A percentile compares a stretch with the other conserved stretches of the same genome.
phyloP scores from a whole-genome alignment of 257 asterid species.

The Linaria vulgaris region DNA sequence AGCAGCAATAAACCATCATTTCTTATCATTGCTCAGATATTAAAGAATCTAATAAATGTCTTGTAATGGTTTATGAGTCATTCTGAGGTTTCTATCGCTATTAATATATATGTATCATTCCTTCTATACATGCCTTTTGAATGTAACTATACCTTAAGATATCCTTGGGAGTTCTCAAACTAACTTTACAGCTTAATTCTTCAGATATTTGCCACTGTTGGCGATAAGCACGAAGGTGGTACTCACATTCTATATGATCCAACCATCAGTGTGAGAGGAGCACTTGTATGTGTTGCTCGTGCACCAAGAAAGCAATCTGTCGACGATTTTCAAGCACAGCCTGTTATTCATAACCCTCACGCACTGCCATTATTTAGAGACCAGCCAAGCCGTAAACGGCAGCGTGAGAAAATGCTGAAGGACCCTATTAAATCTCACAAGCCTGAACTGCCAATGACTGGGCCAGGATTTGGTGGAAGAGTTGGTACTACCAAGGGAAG shows the following conservation, averaged over 20 bases:
- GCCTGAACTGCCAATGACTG: constrained; percentile 90
- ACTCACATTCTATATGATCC: constrained; percentile 92
- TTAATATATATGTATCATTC: background rate
- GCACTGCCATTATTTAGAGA: constrained; percentile 95
- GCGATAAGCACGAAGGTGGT: constrained; percentile 88
- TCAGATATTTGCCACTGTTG: constrained; percentile 79
- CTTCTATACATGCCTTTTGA: background rate
- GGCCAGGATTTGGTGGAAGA: constrained; percentile 97
- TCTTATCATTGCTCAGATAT: constrained; percentile 2
- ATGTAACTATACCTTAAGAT: background rate
- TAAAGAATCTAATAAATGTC: constrained; percentile 8
- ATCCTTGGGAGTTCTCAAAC: background rate
- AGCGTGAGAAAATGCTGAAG: constrained; percentile 83
- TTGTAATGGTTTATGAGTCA: background rate
- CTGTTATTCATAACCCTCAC: constrained; percentile 97
- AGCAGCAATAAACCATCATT: background rate
- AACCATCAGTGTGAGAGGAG: constrained; percentile 87
- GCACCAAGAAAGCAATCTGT: constrained; percentile 95
- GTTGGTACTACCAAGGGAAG: constrained; percentile 92
- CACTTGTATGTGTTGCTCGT: constrained; percentile 93
- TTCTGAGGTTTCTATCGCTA: background rate
- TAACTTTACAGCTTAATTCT: constrained; percentile 16
- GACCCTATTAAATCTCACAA: constrained; percentile 95
- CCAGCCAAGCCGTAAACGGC: constrained; percentile 96
- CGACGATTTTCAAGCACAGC: constrained; percentile 80